A percentile compares a stretch with the other conserved stretches of the same genome.
These are phyloP conservation scores for Teratosphaeria viscida DNA, from an alignment of 2,329 filamentous ascomycete genomes.

Conservation along the genomic window DNA sequence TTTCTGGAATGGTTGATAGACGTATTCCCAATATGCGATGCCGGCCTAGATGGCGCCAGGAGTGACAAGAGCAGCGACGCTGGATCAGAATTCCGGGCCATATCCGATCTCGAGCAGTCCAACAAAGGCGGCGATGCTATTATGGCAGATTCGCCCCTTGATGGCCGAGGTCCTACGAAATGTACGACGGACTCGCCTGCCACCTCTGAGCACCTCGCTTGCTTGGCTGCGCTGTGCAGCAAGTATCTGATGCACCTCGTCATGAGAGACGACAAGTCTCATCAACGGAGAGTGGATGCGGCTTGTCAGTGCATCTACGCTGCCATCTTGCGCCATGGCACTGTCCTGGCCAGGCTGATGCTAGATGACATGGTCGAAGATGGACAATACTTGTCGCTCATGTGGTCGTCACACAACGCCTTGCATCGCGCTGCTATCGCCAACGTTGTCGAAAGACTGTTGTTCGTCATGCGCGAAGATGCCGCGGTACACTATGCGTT, in stretches of 20 bases:
- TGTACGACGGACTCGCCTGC: neutral
- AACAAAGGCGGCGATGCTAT: neutral
- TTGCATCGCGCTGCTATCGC: neutral
- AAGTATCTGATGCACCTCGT: neutral
- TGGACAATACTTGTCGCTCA: neutral
- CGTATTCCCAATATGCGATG: neutral
- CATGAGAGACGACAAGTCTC: neutral
- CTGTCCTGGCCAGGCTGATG: neutral
- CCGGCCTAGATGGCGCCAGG: neutral
- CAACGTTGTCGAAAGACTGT: neutral
- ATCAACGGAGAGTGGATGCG: neutral
- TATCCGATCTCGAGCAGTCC: neutral
- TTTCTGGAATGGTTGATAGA: slow-evolving; percentile 13
- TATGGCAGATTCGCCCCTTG: neutral
- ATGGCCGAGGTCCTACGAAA: neutral
- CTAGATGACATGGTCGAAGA: neutral
- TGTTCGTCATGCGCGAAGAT: neutral
- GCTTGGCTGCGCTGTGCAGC: neutral
- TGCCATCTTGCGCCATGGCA: neutral
- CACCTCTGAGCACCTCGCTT: neutral
- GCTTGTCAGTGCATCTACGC: neutral
- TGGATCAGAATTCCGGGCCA: neutral
- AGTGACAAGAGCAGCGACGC: neutral
- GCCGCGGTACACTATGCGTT: neutral
- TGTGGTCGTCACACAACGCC: neutral